Percentiles rank a stretch among this genome's conserved stretches.
phyloP scores from a whole-genome alignment of 495 filamentous ascomycete genomes.

The Aspergillus diversus region DNA sequence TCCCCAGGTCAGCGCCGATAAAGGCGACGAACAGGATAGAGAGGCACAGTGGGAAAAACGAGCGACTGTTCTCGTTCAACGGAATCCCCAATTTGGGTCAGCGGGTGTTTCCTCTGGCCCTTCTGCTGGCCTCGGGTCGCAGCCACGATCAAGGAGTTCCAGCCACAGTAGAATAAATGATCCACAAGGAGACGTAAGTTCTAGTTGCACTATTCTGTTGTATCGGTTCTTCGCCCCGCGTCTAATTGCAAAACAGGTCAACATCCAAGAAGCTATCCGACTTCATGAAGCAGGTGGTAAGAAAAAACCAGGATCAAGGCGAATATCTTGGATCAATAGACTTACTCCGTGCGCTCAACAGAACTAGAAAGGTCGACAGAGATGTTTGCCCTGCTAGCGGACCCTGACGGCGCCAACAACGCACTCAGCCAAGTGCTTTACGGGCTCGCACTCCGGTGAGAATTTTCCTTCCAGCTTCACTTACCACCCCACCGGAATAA shows the following conservation, averaged over 20 bases:
- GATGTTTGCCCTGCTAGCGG: slow-evolving; percentile 86
- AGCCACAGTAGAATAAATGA: slow-evolving; percentile 41
- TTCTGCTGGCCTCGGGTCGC: slow-evolving; percentile 20
- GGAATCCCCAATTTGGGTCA: slow-evolving; percentile 52
- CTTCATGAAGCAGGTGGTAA: slow-evolving; percentile 83
- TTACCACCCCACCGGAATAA: neutral
- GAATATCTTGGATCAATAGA: neutral
- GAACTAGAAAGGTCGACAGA: slow-evolving; percentile 73
- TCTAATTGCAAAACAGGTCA: slow-evolving; percentile 55
- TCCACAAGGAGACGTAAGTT: slow-evolving; percentile 48
- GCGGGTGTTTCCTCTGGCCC: slow-evolving; percentile 29
- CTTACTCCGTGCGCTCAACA: slow-evolving; percentile 24
- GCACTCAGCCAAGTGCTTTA: slow-evolving; percentile 95
- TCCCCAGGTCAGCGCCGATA: slow-evolving; percentile 65
- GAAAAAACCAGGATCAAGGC: slow-evolving; percentile 19
- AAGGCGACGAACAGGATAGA: slow-evolving; percentile 53
- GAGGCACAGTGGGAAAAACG: slow-evolving; percentile 81
- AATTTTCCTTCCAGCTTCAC: slow-evolving; percentile 1
- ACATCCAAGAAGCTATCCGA: slow-evolving; percentile 94
- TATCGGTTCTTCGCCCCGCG: neutral
- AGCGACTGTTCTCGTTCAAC: slow-evolving; percentile 79
- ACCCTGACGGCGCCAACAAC: slow-evolving; percentile 84
- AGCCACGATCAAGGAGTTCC: slow-evolving; percentile 36
- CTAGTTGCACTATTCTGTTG: neutral
- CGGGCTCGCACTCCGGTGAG: slow-evolving; percentile 87